These are phyloP conservation scores for Cryptococcus amylolentus DNA, from an alignment of 1,284 basidiomycete genomes.

Conservation along the genomic window DNA sequence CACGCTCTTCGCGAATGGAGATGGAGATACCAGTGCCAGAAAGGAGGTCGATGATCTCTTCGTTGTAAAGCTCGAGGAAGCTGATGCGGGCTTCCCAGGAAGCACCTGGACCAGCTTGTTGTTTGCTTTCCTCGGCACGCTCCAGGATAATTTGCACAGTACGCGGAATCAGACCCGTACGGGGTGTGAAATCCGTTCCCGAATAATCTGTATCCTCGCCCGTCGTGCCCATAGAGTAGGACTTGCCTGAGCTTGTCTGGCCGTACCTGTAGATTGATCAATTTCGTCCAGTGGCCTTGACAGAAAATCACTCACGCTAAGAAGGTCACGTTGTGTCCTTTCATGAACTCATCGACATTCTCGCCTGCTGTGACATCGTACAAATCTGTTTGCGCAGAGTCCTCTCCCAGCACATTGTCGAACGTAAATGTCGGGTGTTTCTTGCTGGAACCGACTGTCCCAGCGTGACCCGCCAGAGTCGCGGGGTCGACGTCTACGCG, in stretches of 20 bases:
- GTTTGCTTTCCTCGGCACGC: slow-evolving; percentile 68
- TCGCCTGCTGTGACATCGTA: slow-evolving; percentile 80
- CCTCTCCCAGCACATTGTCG: slow-evolving; percentile 85
- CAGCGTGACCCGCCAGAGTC: slow-evolving; percentile 52
- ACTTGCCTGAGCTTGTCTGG: slow-evolving; percentile 95
- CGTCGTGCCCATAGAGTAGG: slow-evolving; percentile 85
- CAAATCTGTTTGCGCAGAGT: slow-evolving; percentile 76
- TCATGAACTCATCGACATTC: slow-evolving; percentile 83
- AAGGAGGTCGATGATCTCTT: slow-evolving; percentile 87
- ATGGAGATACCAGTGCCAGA: slow-evolving; percentile 72
- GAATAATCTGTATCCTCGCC: slow-evolving; percentile 80
- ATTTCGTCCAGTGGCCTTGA: not conserved
- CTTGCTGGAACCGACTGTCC: slow-evolving; percentile 56
- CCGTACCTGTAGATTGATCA: slow-evolving; percentile 57
- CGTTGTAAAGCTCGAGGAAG: slow-evolving; percentile 98
- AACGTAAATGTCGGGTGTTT: slow-evolving; percentile 88
- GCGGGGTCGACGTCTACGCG: slow-evolving; percentile 63
- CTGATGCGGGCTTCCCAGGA: slow-evolving; percentile 56
- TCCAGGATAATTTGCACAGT: slow-evolving; percentile 89
- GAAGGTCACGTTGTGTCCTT: slow-evolving; percentile 96
- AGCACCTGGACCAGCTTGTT: slow-evolving; percentile 68
- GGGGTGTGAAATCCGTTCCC: slow-evolving; percentile 55
- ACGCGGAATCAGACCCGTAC: slow-evolving; percentile 83
- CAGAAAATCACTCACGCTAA: slow-evolving; percentile 61
- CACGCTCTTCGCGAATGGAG: slow-evolving; percentile 93